Conservation (phyloP, 2,329 filamentous ascomycete genomes). For the Cercospora citrullina region DNA sequence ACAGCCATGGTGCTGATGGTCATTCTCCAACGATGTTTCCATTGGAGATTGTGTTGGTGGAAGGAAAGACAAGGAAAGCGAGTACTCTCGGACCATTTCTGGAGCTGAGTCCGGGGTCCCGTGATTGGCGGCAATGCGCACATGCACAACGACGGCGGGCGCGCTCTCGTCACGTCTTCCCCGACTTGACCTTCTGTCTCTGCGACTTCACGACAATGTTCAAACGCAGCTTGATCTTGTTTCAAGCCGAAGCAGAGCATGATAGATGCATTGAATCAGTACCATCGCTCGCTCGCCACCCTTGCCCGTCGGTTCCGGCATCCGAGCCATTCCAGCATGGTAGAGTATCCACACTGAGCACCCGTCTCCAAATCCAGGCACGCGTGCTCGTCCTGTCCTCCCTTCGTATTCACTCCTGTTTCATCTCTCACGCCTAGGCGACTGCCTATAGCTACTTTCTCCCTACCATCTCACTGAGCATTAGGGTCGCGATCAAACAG, state of each 20-base stretch:
- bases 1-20: neutral
- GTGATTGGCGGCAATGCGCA: neutral
- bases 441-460: neutral
- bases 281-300: neutral
- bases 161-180: neutral
- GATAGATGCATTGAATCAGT: neutral
- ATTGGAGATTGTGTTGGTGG: neutral
- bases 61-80: neutral
- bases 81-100: neutral
- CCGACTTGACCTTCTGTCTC: neutral
- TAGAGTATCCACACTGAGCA: slow-evolving; percentile 6
- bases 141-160: neutral
- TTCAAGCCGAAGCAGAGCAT: neutral
- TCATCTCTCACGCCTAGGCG: neutral
- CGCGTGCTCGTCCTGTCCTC: neutral
- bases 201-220: neutral
- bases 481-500: neutral
- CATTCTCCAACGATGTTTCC: neutral
- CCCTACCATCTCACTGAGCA: neutral
- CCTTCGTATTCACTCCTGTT: slow-evolving; percentile 4
- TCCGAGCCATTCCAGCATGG: slow-evolving; percentile 13
- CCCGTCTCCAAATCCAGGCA: neutral
- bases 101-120: neutral
- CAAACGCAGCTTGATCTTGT: neutral
- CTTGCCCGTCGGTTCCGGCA: slow-evolving; percentile 2